Percentiles rank a stretch among this genome's conserved stretches.
phyloP scores from a whole-genome alignment of 2,329 filamentous ascomycete genomes.

The Annulohypoxylon truncatum region DNA sequence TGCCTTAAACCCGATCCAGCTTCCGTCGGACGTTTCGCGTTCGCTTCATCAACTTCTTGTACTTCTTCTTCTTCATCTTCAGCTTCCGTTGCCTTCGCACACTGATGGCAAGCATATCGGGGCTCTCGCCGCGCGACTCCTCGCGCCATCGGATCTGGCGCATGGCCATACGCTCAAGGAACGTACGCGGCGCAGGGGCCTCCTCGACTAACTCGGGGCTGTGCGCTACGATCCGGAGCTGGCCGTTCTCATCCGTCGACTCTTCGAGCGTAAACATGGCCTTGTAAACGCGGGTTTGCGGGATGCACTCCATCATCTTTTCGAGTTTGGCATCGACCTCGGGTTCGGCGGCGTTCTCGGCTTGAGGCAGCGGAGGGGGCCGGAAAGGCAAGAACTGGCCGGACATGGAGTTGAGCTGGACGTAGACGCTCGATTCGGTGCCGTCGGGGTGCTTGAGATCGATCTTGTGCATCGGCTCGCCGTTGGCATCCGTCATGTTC shows the following conservation, averaged over 20 bases:
- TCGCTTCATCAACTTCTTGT: conserved; percentile 97
- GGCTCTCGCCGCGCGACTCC: conserved; percentile 61
- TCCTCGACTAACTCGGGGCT: conserved; percentile 68
- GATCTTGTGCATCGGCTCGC: conserved; percentile 62
- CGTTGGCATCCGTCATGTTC: conserved; percentile 53
- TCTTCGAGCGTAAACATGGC: conserved; percentile 76
- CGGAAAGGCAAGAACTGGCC: conserved; percentile 83
- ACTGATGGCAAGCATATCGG: conserved; percentile 82
- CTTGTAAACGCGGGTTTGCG: conserved; percentile 69
- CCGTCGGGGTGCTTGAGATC: conserved; percentile 68
- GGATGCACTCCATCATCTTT: conserved; percentile 48
- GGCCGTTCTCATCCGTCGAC: conserved; percentile 68
- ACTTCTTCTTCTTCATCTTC: conserved; percentile 99
- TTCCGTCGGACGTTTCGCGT: conserved; percentile 90
- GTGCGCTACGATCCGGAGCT: conserved; percentile 70
- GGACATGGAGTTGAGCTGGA: conserved; percentile 75
- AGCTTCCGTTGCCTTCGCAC: conserved; percentile 92
- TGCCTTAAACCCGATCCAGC: conserved; percentile 72
- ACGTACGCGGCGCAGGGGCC: conserved; percentile 60
- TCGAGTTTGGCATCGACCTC: conserved; percentile 56
- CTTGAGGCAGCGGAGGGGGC: conserved; percentile 82
- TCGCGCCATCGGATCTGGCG: conserved; percentile 69
- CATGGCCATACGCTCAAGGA: conserved; percentile 76
- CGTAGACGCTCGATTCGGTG: conserved; percentile 67
- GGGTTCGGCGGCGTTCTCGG: conserved; percentile 59